Percentiles rank a stretch among this genome's conserved stretches.
Conservation (phyloP, 139 green algal genomes). For the Chlorella ohadii region DNA sequence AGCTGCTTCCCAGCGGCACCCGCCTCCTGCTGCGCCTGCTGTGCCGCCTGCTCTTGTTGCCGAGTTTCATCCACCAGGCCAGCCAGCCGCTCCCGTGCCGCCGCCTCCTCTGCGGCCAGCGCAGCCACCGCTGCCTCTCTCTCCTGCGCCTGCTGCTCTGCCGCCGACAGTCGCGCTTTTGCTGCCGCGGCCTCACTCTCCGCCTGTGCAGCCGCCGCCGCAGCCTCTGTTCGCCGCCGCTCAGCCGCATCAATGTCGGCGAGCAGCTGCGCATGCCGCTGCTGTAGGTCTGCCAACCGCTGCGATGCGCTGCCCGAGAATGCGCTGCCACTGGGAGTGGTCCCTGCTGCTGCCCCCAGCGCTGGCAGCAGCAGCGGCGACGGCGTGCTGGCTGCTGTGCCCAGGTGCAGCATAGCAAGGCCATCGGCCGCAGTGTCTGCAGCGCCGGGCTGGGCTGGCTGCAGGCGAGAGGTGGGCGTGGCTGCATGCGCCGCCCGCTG, state of each 20-base stretch:
- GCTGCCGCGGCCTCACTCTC: background rate
- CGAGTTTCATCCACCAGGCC: background rate
- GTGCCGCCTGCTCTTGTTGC: slow-evolving; percentile 1
- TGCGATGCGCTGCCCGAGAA: background rate
- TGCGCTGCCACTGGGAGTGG: background rate
- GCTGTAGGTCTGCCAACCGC: slow-evolving; percentile 25
- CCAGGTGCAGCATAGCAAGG: background rate
- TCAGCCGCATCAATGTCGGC: slow-evolving; percentile 29
- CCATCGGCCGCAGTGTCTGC: background rate
- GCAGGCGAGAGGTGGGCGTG: background rate
- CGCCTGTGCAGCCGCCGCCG: background rate
- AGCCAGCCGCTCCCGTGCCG: background rate
- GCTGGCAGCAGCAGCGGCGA: background rate
- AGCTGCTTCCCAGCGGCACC: background rate
- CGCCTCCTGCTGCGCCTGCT: background rate
- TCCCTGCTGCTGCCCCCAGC: background rate
- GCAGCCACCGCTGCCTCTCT: background rate
- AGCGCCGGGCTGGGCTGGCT: background rate
- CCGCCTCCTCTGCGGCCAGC: background rate
- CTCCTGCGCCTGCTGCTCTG: background rate
- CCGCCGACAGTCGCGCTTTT: background rate
- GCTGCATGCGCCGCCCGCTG: background rate
- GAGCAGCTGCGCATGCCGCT: slow-evolving; percentile 36
- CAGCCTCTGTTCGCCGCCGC: background rate
- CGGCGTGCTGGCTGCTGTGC: background rate